These are phyloP conservation scores for Neoboletus magnificus DNA, from an alignment of 768 basidiomycete species.

Conservation along the genomic window DNA sequence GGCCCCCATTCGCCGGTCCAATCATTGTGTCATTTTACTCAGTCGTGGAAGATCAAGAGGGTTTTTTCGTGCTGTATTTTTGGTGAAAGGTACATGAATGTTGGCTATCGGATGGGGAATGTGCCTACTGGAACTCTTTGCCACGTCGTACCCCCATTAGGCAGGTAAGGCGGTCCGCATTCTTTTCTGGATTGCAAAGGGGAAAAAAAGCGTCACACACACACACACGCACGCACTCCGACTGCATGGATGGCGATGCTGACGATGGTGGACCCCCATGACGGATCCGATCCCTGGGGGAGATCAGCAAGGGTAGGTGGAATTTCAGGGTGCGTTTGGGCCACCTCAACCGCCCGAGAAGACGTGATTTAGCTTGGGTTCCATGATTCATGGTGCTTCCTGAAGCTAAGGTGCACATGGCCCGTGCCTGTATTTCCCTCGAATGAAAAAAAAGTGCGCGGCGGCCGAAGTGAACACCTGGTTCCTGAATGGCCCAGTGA, in stretches of 20 bases:
- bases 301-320: constrained; percentile 1
- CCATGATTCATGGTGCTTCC: constrained; percentile 10
- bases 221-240: background rate
- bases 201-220: background rate
- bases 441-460: constrained; percentile 15
- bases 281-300: constrained; percentile 13
- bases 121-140: background rate
- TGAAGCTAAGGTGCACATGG: constrained; percentile 3
- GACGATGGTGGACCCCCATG: background rate
- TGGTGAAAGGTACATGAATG: background rate
- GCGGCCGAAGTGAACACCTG: constrained; percentile 20
- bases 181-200: background rate
- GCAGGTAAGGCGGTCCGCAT: background rate
- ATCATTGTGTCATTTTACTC: background rate
- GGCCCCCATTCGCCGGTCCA: background rate
- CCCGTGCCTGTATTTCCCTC: constrained; percentile 23
- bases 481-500: constrained; percentile 25
- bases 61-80: background rate
- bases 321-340: background rate
- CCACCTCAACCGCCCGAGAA: background rate
- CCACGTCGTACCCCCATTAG: background rate
- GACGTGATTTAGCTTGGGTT: constrained; percentile 8
- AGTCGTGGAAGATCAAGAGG: background rate
- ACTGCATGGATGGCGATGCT: background rate
- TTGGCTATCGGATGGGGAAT: background rate